Percentiles rank a stretch among this genome's conserved stretches.
phyloP scores from a whole-genome alignment of 495 filamentous ascomycete species.

The Thermochaetoides thermophila region DNA sequence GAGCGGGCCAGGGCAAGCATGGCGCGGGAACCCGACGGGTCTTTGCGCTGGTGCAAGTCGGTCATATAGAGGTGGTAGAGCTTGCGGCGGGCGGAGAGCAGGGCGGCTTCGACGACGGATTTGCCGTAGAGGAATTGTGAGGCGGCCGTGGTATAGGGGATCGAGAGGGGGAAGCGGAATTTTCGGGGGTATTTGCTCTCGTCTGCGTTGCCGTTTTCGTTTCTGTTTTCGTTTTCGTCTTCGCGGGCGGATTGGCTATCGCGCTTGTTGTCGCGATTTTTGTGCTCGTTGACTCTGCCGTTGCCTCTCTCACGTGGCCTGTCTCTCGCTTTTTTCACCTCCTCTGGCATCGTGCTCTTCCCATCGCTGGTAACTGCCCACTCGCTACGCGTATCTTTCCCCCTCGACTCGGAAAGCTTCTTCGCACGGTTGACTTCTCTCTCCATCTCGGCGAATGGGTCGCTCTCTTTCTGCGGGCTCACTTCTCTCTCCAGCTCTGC shows the following conservation, averaged over 20 bases:
- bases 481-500: slow-evolving; percentile 1
- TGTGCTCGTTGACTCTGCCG: not conserved
- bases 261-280: not conserved
- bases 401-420: not conserved
- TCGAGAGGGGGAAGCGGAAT: slow-evolving; percentile 35
- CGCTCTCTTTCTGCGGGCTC: not conserved
- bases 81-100: slow-evolving; percentile 51
- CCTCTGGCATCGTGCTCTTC: not conserved
- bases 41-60: slow-evolving; percentile 34
- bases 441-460: not conserved
- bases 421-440: not conserved
- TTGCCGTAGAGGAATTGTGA: slow-evolving; percentile 86
- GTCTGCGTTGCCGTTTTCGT: no score
- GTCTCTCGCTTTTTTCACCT: not conserved
- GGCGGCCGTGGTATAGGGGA: slow-evolving; percentile 71
- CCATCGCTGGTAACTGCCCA: not conserved
- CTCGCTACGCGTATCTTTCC: not conserved
- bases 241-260: not conserved
- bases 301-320: no score
- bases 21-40: slow-evolving; percentile 20
- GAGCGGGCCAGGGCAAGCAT: slow-evolving; percentile 45
- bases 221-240: not conserved
- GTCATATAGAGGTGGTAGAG: slow-evolving; percentile 78
- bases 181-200: no score
- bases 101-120: slow-evolving; percentile 65